Evolutionary conservation across 2,329 filamentous ascomycete genomes (phyloP).

Genomic region (Leptoxyphium fumago): DNA sequence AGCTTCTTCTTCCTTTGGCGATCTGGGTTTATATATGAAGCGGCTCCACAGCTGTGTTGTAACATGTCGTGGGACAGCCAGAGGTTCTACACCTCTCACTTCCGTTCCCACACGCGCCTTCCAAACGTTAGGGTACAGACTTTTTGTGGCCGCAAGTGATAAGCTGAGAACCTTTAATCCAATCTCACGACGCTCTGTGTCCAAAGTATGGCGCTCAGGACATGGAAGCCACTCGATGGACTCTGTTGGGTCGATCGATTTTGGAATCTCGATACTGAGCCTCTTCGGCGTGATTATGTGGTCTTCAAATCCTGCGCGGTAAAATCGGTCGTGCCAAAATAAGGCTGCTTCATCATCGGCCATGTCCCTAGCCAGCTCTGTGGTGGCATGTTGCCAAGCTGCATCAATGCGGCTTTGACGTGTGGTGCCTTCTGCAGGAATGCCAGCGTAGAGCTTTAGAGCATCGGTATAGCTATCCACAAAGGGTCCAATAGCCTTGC

Average conservation of each 20-base stretch:
- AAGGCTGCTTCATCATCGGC: slow-evolving; percentile 14
- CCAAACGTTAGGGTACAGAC: not conserved
- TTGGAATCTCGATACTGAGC: slow-evolving; percentile 1
- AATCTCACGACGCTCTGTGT: slow-evolving; percentile 7
- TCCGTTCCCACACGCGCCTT: too few relatives aligned
- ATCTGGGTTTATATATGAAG: not conserved
- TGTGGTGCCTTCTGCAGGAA: not conserved
- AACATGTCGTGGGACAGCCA: too few relatives aligned
- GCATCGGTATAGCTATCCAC: slow-evolving; percentile 21
- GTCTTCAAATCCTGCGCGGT: slow-evolving; percentile 1
- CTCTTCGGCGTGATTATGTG: not conserved
- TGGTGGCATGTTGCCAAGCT: slow-evolving; percentile 18
- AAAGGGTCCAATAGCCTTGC: slow-evolving; percentile 18
- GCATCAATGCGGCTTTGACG: slow-evolving; percentile 5
- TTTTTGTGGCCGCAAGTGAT: too few relatives aligned
- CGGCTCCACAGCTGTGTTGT: too few relatives aligned
- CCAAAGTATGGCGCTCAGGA: not conserved
- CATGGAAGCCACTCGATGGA: slow-evolving; percentile 12
- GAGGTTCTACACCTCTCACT: too few relatives aligned
- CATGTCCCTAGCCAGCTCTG: slow-evolving; percentile 16
- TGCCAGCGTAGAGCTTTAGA: slow-evolving; percentile 11
- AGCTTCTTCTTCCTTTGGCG: slow-evolving; percentile 15
- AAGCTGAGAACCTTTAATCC: slow-evolving; percentile 4
- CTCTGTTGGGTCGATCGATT: slow-evolving; percentile 2
- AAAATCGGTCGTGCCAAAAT: slow-evolving; percentile 16